These are phyloP conservation scores for Diaporthe citrichinensis DNA, from an alignment of 2,329 filamentous ascomycete species.

Conservation along the genomic window DNA sequence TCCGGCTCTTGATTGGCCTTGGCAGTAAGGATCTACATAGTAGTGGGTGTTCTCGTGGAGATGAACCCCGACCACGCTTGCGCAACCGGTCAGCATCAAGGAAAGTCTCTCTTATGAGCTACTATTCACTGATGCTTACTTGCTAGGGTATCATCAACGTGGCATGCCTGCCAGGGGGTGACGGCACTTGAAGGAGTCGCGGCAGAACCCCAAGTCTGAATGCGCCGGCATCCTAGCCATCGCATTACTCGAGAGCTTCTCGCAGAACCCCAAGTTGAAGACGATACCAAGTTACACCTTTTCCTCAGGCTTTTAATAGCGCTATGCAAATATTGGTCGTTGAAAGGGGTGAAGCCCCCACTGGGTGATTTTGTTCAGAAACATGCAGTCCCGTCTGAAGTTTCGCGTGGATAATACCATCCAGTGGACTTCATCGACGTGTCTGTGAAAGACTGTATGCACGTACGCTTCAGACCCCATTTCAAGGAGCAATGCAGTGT, in stretches of 20 bases:
- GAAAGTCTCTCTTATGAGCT: neutral
- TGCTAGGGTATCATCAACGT: neutral
- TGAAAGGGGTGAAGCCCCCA: too few species aligned
- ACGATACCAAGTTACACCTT: too few species aligned
- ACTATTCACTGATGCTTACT: neutral
- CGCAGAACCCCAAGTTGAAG: neutral
- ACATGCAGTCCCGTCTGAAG: too few species aligned
- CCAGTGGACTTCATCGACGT: too few species aligned
- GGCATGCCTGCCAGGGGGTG: neutral
- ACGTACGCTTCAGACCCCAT: too few species aligned
- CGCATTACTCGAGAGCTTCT: too few species aligned
- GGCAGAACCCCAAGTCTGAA: neutral
- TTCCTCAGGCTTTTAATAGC: too few species aligned
- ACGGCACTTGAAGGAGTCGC: neutral
- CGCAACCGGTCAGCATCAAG: neutral
- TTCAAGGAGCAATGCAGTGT: neutral
- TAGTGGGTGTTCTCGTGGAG: neutral
- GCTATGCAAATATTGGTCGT: too few species aligned
- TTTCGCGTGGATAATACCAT: too few species aligned
- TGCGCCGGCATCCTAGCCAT: too few species aligned
- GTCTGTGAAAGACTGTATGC: too few species aligned
- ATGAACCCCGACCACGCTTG: neutral
- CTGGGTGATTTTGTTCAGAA: too few species aligned
- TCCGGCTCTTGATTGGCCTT: slow-evolving; percentile 1
- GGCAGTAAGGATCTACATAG: neutral